Conservation (phyloP, 495 filamentous ascomycete species). For the Aspergillus diversus region DNA sequence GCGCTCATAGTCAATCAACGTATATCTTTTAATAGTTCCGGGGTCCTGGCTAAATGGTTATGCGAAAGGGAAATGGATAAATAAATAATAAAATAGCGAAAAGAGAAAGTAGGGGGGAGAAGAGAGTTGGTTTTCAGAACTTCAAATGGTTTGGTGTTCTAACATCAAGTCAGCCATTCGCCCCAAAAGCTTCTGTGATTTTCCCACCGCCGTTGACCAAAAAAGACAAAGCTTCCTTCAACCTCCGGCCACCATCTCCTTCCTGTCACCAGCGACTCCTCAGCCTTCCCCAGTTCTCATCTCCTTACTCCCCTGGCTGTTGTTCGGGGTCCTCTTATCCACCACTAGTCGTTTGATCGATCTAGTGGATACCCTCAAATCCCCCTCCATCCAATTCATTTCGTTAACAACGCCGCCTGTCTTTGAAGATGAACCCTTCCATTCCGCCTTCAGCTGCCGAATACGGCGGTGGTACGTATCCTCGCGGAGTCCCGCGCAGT, state of each 20-base stretch:
- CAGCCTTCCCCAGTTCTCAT: background rate
- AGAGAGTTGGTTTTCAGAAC: too few relatives aligned
- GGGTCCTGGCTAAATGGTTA: too few relatives aligned
- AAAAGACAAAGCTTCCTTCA: background rate
- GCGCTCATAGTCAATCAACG: slow-evolving; percentile 35
- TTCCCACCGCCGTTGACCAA: background rate
- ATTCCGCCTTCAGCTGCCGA: slow-evolving; percentile 67
- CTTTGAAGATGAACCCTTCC: slow-evolving; percentile 47
- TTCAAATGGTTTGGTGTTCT: too few relatives aligned
- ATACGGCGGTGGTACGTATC: slow-evolving; percentile 76
- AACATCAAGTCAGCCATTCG: too few relatives aligned
- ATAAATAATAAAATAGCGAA: background rate
- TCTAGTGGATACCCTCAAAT: background rate
- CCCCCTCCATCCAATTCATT: background rate
- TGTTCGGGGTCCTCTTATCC: too few relatives aligned
- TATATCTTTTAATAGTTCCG: too few relatives aligned
- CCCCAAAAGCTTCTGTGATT: background rate
- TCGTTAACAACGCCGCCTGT: background rate
- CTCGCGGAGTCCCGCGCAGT: background rate
- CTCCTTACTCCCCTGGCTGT: background rate
- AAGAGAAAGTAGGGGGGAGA: too few relatives aligned
- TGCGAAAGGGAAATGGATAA: background rate
- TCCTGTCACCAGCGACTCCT: background rate
- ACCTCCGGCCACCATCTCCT: slow-evolving; percentile 2
- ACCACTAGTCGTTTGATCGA: background rate